Evolutionary conservation across 108 stramenopile genomes (phyloP).

Genomic region (Skeletonema tropicum): DNA sequence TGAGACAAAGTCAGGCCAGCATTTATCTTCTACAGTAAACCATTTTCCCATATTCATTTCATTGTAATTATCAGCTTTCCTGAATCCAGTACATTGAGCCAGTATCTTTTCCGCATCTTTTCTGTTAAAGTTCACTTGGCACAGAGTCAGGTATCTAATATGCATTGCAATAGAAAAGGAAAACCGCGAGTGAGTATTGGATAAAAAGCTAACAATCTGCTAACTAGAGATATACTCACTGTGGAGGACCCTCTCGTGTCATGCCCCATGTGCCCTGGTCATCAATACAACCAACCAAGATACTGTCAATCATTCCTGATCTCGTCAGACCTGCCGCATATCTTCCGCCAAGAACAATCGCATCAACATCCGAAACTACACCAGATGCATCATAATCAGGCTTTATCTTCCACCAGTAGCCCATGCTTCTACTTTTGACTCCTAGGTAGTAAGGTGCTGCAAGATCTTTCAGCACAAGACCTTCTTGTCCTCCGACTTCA

Average conservation of each 20-base stretch:
- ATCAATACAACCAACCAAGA: conserved; percentile 74
- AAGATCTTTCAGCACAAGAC: conserved; percentile 81
- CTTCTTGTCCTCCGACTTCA: conserved; percentile 69
- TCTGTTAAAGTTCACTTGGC: conserved; percentile 56
- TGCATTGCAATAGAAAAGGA: background rate
- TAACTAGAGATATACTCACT: background rate
- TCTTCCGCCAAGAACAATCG: conserved; percentile 46
- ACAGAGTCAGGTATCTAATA: conserved; percentile 53
- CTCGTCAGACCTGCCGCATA: conserved; percentile 18
- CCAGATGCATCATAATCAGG: conserved; percentile 41
- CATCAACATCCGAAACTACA: conserved; percentile 67
- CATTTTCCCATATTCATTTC: conserved; percentile 63
- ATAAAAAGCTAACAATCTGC: background rate
- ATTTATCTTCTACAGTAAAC: conserved; percentile 53
- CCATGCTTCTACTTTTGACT: conserved; percentile 44
- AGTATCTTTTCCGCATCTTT: conserved; percentile 29
- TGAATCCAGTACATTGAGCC: conserved; percentile 57
- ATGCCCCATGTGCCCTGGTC: conserved; percentile 24
- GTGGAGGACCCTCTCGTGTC: conserved; percentile 1
- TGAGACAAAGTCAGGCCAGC: conserved; percentile 75
- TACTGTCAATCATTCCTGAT: conserved; percentile 50
- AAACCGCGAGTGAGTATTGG: background rate
- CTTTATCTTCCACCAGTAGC: conserved; percentile 78
- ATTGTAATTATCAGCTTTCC: conserved; percentile 35
- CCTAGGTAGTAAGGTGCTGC: conserved; percentile 74